Conservation (phyloP, 2,329 filamentous ascomycete species). For the Aschersonia sp. region DNA sequence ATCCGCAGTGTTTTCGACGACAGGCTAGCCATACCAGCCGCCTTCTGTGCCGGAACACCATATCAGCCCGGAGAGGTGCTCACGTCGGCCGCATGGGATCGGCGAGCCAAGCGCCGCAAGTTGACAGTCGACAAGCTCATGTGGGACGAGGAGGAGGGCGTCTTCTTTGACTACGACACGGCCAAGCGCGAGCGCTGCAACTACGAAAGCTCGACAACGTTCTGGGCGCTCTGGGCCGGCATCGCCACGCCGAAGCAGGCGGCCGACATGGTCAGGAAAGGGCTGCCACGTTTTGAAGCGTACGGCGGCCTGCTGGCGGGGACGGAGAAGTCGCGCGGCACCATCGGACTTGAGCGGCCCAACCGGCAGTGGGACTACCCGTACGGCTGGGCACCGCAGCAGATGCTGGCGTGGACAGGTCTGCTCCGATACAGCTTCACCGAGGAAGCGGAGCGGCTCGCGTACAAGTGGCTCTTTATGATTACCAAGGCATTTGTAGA, state of each 20-base stretch:
- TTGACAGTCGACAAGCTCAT: conserved; percentile 80
- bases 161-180: conserved; percentile 97
- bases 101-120: conserved; percentile 72
- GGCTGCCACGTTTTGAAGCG: conserved; percentile 75
- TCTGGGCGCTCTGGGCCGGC: conserved; percentile 96
- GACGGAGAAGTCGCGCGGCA: conserved; percentile 76
- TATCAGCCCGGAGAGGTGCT: conserved; percentile 57
- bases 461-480: conserved; percentile 97
- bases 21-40: conserved; percentile 63
- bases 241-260: conserved; percentile 77
- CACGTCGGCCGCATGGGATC: conserved; percentile 79
- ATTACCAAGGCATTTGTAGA: conserved; percentile 97
- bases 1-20: conserved; percentile 79
- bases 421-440: conserved; percentile 83
- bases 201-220: conserved; percentile 86
- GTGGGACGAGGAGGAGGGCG: conserved; percentile 82
- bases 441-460: conserved; percentile 75
- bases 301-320: conserved; percentile 80
- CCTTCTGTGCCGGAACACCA: conserved; percentile 57
- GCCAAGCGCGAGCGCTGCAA: conserved; percentile 62
- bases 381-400: conserved; percentile 96
- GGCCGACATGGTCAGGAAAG: conserved; percentile 64
- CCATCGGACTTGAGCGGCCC: conserved; percentile 64
- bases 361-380: conserved; percentile 98
- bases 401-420: conserved; percentile 95